Evolutionary conservation across 2,329 filamentous ascomycete species (phyloP).

Genomic region (Nectriaceae sp.): DNA sequence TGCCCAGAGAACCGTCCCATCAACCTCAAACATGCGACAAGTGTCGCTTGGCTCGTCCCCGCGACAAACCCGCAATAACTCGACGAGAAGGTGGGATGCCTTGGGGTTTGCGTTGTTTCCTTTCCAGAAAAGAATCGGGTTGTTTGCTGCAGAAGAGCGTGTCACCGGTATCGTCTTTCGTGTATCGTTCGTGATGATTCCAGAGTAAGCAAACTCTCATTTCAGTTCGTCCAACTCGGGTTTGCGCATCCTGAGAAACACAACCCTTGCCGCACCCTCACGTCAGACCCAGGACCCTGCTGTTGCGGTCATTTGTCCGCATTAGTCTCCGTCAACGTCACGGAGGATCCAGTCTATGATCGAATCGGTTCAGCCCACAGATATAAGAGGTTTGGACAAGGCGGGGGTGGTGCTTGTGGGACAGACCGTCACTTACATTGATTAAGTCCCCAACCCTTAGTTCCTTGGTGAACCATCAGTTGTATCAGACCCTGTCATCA

Average conservation of each 20-base stretch:
- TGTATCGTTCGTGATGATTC: background rate
- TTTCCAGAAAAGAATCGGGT: background rate
- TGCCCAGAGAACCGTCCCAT: conserved; percentile 41
- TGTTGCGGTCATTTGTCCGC: conserved; percentile 24
- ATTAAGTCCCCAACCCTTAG: background rate
- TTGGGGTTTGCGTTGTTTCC: background rate
- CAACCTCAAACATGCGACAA: conserved; percentile 51
- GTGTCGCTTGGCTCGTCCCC: conserved; percentile 22
- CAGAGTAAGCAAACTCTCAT: background rate
- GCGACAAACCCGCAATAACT: background rate
- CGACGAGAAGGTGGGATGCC: background rate
- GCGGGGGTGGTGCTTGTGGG: conserved; percentile 29
- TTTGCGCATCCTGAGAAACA: conserved; percentile 23
- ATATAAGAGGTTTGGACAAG: conserved; percentile 25
- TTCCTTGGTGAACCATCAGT: conserved; percentile 26
- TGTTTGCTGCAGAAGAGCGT: background rate
- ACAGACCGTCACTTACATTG: conserved; percentile 8
- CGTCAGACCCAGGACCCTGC: conserved; percentile 22
- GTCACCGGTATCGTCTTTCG: background rate
- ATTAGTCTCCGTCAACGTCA: conserved; percentile 23
- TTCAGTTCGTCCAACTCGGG: background rate
- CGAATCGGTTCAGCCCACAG: conserved; percentile 14
- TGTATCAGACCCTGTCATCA: conserved; percentile 31
- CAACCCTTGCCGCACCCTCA: conserved; percentile 20
- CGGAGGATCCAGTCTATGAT: conserved; percentile 2